Percentiles rank a stretch among this genome's conserved stretches.
These are phyloP conservation scores for Metschnikowia lunata DNA, from an alignment of 805 yeast species.

Conservation along the genomic window DNA sequence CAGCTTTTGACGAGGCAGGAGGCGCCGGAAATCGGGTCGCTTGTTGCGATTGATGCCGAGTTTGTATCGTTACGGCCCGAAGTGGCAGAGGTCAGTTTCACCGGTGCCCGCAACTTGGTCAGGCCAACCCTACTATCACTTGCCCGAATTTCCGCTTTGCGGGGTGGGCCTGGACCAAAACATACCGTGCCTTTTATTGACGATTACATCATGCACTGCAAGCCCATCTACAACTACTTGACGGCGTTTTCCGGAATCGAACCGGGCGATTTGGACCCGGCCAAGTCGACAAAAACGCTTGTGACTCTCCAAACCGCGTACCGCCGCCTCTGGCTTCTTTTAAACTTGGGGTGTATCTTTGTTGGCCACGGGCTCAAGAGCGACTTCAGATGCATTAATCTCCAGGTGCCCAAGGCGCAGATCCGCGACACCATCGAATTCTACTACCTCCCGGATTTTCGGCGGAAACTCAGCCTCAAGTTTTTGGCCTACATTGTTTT, in stretches of 20 bases:
- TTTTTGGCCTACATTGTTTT: constrained; percentile 80
- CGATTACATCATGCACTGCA: constrained; percentile 78
- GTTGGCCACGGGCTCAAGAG: constrained; percentile 92
- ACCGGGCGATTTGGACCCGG: constrained; percentile 81
- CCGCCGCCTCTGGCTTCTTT: constrained; percentile 81
- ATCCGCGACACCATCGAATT: constrained; percentile 85
- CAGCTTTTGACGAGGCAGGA: constrained; percentile 61
- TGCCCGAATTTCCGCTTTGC: constrained; percentile 83
- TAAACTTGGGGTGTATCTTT: constrained; percentile 85
- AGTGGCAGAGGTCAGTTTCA: constrained; percentile 67
- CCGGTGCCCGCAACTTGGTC: constrained; percentile 65
- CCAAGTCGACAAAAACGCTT: constrained; percentile 57
- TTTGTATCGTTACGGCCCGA: constrained; percentile 82
- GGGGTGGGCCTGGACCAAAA: constrained; percentile 62
- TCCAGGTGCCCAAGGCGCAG: constrained; percentile 80
- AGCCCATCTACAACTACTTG: constrained; percentile 74
- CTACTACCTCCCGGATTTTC: constrained; percentile 68
- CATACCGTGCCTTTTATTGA: constrained; percentile 83
- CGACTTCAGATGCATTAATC: constrained; percentile 90
- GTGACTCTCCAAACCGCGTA: constrained; percentile 82
- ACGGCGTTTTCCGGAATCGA: constrained; percentile 94
- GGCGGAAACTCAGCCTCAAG: constrained; percentile 76
- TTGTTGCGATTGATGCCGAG: constrained; percentile 95
- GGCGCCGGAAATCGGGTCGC: constrained; percentile 68
- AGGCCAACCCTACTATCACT: constrained; percentile 73